Percentiles rank a stretch among this genome's conserved stretches.
Conservation (phyloP, 352 stramenopile genomes). For the Pythium sp. region DNA sequence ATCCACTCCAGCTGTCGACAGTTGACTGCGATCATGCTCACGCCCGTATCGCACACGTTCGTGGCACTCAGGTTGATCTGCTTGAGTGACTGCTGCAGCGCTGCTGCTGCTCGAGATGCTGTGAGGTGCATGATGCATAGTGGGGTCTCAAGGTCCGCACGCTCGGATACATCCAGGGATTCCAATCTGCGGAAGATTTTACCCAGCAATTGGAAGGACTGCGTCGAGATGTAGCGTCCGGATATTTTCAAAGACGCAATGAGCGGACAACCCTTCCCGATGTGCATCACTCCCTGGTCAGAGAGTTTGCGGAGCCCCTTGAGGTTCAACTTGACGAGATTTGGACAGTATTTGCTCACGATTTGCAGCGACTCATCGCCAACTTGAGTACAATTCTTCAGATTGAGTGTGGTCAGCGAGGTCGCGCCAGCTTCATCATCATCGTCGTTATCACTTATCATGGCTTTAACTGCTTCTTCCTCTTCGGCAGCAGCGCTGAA, state of each 20-base stretch:
- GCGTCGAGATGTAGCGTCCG: constrained; percentile 39
- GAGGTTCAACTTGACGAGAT: constrained; percentile 46
- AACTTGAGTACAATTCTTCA: constrained; percentile 53
- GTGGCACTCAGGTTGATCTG: constrained; percentile 47
- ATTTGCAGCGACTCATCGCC: constrained; percentile 38
- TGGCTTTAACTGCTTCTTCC: background rate
- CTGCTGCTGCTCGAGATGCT: constrained; percentile 10
- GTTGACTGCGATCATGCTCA: constrained; percentile 46
- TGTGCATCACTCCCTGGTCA: constrained; percentile 38
- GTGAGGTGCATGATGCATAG: constrained; percentile 35
- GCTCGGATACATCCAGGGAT: constrained; percentile 45
- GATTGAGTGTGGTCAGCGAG: constrained; percentile 35
- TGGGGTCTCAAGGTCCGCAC: constrained; percentile 44
- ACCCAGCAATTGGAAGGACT: constrained; percentile 49
- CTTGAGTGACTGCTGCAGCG: constrained; percentile 16
- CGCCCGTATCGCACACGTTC: constrained; percentile 59
- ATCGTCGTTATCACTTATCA: constrained; percentile 13
- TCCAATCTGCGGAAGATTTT: constrained; percentile 48
- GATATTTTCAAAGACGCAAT: constrained; percentile 49
- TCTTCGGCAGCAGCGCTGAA: constrained; percentile 28
- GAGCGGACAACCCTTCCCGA: constrained; percentile 47
- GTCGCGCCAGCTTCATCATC: background rate
- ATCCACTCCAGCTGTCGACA: constrained; percentile 44
- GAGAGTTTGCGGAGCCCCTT: constrained; percentile 58
- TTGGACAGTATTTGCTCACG: constrained; percentile 32